Conservation (phyloP, 1,284 basidiomycete genomes). For the Wolfiporia cocos region DNA sequence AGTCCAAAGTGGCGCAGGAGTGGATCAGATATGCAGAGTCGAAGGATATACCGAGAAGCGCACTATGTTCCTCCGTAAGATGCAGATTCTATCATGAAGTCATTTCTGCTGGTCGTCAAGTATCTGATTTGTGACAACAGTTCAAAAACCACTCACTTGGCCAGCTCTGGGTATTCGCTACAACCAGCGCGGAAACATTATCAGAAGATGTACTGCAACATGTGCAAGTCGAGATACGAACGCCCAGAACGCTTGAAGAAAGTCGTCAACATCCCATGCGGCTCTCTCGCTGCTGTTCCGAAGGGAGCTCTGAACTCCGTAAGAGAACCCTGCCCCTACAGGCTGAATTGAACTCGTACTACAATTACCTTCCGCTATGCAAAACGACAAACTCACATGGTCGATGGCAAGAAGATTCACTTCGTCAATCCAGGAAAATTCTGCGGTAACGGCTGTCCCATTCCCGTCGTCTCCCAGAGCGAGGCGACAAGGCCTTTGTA, state of each 20-base stretch:
- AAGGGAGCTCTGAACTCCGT: neutral
- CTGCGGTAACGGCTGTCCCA: neutral
- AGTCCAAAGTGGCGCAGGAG: neutral
- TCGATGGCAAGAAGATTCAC: conserved; percentile 5
- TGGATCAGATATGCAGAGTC: neutral
- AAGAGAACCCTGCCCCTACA: conserved; percentile 3
- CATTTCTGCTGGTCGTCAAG: neutral
- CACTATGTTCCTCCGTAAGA: conserved; percentile 6
- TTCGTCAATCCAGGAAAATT: conserved; percentile 5
- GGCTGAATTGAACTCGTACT: neutral
- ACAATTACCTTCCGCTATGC: neutral
- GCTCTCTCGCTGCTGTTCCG: conserved; percentile 5
- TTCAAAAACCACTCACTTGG: neutral
- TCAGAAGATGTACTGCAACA: neutral
- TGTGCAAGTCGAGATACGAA: neutral
- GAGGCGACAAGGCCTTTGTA: conserved; percentile 3
- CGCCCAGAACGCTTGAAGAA: conserved; percentile 7
- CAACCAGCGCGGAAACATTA: neutral
- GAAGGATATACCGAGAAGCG: neutral
- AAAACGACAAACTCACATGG: neutral
- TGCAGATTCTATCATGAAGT: conserved; percentile 6
- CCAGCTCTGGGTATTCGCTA: conserved; percentile 3
- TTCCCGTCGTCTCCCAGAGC: neutral
- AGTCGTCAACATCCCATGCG: conserved; percentile 7
- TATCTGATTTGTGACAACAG: neutral